A percentile compares a stretch with the other conserved stretches of the same genome.
Evolutionary conservation across 768 basidiomycete genomes (phyloP).

Genomic region (Chalciporus pseudorubinellus): DNA sequence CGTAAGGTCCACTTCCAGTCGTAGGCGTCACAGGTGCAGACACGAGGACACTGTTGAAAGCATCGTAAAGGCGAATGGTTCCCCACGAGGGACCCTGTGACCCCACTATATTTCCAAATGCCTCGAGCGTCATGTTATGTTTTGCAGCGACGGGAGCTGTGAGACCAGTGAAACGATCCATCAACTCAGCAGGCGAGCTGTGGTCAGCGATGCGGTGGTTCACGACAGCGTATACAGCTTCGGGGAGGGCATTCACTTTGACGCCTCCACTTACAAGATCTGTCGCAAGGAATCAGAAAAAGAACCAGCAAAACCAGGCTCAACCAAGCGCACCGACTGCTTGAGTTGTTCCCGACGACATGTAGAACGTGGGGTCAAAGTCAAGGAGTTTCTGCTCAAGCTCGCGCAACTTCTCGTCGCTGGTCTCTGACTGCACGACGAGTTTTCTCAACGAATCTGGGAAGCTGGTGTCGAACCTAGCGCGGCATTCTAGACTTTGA

Average conservation of each 20-base stretch:
- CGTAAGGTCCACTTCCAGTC: conserved; percentile 34
- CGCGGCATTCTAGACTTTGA: conserved; percentile 39
- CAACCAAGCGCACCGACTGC: conserved; percentile 21
- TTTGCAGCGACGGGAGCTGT: conserved; percentile 20
- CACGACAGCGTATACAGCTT: conserved; percentile 36
- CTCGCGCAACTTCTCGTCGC: conserved; percentile 17
- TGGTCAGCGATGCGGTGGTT: conserved; percentile 37
- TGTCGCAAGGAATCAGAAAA: conserved; percentile 27
- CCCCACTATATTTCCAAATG: conserved; percentile 37
- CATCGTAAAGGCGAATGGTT: conserved; percentile 36
- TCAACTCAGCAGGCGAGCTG: conserved; percentile 20
- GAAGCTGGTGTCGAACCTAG: conserved; percentile 38
- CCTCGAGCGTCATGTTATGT: conserved; percentile 41
- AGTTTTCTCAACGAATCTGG: conserved; percentile 21
- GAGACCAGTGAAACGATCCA: conserved; percentile 9
- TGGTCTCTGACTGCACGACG: conserved; percentile 20
- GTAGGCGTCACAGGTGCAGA: conserved; percentile 46
- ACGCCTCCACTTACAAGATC: conserved; percentile 43
- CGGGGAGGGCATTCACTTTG: conserved; percentile 49
- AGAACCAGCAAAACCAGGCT: neutral
- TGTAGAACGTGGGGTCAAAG: conserved; percentile 21
- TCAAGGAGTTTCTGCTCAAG: conserved; percentile 17
- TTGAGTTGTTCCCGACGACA: conserved; percentile 26
- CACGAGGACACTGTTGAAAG: conserved; percentile 33
- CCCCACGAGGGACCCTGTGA: conserved; percentile 31